Conservation (phyloP, 169 alveolate species). For the Eimeria nieschulzi region DNA sequence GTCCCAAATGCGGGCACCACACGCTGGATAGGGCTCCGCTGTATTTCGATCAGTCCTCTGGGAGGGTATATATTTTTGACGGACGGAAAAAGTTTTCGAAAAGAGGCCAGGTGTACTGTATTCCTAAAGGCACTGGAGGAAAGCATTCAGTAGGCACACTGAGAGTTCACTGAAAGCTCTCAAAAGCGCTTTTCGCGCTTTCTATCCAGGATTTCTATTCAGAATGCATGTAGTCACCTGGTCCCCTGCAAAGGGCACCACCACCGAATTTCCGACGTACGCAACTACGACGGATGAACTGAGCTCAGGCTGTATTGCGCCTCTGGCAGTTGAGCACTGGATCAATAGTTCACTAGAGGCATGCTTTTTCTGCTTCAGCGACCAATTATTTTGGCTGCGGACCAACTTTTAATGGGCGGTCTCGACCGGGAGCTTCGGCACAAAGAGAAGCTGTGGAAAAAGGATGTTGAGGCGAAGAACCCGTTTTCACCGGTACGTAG, state of each 20-base stretch:
- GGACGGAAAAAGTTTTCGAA: conserved; percentile 78
- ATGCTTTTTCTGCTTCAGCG: conserved; percentile 31
- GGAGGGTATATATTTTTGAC: conserved; percentile 80
- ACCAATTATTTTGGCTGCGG: conserved; percentile 86
- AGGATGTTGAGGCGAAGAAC: conserved; percentile 75
- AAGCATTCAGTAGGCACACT: conserved; percentile 69
- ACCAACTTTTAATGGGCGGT: conserved; percentile 85
- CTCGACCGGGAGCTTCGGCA: conserved; percentile 78
- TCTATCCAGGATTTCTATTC: neutral
- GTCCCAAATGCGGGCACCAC: conserved; percentile 88
- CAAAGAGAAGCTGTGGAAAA: conserved; percentile 77
- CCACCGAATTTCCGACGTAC: neutral
- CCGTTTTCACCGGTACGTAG: conserved; percentile 75
- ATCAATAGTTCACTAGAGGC: too few species aligned
- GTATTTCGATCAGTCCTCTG: conserved; percentile 78
- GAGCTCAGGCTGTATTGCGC: too few species aligned
- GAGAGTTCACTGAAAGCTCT: neutral
- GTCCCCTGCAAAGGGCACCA: neutral
- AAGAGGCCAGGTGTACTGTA: conserved; percentile 85
- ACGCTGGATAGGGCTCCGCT: conserved; percentile 86
- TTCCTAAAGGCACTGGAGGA: conserved; percentile 86
- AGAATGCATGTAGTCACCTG: neutral
- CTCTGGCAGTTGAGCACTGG: too few species aligned
- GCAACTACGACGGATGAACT: neutral
- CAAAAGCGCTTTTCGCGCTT: neutral